Conservation (phyloP, 2,329 filamentous ascomycete genomes). For the Blastomyces emzantsi region DNA sequence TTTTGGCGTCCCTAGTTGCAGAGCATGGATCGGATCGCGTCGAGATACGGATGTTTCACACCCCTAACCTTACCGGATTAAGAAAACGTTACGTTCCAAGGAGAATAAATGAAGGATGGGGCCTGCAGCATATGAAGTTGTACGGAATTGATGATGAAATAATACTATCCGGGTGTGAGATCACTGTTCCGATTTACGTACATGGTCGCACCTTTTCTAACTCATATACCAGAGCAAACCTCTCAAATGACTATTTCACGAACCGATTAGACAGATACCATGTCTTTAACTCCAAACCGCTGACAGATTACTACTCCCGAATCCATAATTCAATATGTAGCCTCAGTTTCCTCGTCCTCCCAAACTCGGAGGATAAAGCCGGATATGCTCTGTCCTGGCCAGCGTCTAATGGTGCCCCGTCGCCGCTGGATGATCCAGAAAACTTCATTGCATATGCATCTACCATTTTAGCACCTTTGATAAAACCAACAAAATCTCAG, state of each 20-base stretch:
- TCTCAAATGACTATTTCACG: constrained; percentile 91
- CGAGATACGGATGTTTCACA: constrained; percentile 96
- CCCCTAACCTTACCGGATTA: constrained; percentile 82
- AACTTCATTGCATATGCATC: constrained; percentile 63
- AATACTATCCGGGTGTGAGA: constrained; percentile 70
- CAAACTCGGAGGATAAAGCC: constrained; percentile 36
- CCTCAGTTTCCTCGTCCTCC: constrained; percentile 71
- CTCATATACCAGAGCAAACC: constrained; percentile 55
- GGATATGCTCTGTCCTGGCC: constrained; percentile 64
- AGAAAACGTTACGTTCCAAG: constrained; percentile 76
- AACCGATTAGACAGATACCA: constrained; percentile 94
- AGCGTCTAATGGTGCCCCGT: constrained; percentile 59
- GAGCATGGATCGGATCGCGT: constrained; percentile 80
- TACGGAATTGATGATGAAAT: constrained; percentile 95
- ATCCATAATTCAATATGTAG: constrained; percentile 70
- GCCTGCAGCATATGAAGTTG: constrained; percentile 96
- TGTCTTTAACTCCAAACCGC: constrained; percentile 66
- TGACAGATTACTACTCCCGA: constrained; percentile 72
- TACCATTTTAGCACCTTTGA: constrained; percentile 54
- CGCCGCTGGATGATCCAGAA: constrained; percentile 61
- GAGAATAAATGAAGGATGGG: constrained; percentile 96
- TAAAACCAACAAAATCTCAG: constrained; percentile 44
- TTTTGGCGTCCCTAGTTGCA: constrained; percentile 70
- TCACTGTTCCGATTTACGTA: constrained; percentile 2
- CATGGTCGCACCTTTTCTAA: constrained; percentile 10